Evolutionary conservation across 495 filamentous ascomycete genomes (phyloP).

Genomic region (Lophiostoma macrostomum): DNA sequence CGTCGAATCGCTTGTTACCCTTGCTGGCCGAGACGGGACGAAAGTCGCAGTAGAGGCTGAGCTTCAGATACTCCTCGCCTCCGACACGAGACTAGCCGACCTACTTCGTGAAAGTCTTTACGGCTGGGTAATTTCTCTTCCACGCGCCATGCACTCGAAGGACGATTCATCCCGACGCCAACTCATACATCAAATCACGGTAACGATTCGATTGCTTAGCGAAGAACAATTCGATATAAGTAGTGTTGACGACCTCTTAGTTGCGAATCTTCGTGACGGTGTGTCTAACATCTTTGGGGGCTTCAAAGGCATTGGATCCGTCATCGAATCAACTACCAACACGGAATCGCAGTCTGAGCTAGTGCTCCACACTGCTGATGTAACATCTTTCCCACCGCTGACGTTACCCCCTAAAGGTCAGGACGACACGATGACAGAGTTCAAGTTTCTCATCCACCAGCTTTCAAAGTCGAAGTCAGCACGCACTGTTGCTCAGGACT

Average conservation of each 20-base stretch:
- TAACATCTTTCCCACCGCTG: slow-evolving; percentile 30
- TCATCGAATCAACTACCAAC: slow-evolving; percentile 18
- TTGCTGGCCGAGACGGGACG: slow-evolving; percentile 48
- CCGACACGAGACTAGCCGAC: slow-evolving; percentile 63
- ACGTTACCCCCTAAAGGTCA: slow-evolving; percentile 33
- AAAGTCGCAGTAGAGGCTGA: slow-evolving; percentile 44
- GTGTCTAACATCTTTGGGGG: slow-evolving; percentile 40
- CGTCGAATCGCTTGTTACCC: slow-evolving; percentile 74
- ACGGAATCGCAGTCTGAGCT: background rate
- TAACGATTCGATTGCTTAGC: slow-evolving; percentile 66
- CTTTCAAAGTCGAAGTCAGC: slow-evolving; percentile 26
- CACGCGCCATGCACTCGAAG: slow-evolving; percentile 76
- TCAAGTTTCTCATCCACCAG: slow-evolving; percentile 30
- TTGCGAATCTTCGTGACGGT: slow-evolving; percentile 61
- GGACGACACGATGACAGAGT: slow-evolving; percentile 31
- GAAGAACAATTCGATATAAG: slow-evolving; percentile 64
- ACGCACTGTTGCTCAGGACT: slow-evolving; percentile 30
- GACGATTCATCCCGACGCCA: slow-evolving; percentile 74
- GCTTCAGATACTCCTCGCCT: slow-evolving; percentile 59
- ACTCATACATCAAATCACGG: slow-evolving; percentile 69
- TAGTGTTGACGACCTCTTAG: slow-evolving; percentile 65
- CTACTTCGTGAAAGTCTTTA: slow-evolving; percentile 70
- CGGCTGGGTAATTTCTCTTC: slow-evolving; percentile 75
- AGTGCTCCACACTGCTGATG: slow-evolving; percentile 3
- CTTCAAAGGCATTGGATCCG: slow-evolving; percentile 14